These are phyloP conservation scores for Sporisorium iseilematis-ciliati DNA, from an alignment of 1,284 basidiomycete species.

Conservation along the genomic window DNA sequence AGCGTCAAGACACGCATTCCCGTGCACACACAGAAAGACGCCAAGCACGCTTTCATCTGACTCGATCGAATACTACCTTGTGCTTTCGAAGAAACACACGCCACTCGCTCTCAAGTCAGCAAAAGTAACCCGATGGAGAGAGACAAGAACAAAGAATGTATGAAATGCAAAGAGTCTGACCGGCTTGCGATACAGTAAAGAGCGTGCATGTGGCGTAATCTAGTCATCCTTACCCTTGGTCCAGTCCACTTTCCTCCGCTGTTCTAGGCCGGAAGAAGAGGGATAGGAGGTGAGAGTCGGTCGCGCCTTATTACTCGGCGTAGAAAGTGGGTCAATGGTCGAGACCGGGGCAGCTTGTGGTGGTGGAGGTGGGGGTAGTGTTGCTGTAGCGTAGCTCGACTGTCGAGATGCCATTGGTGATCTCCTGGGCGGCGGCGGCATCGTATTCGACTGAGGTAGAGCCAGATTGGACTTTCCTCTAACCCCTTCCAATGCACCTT, in stretches of 20 bases:
- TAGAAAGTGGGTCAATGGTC: conserved; percentile 20
- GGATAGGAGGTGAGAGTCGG: background rate
- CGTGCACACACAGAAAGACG: no score
- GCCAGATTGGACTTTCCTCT: conserved; percentile 7
- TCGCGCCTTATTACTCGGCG: conserved; percentile 6
- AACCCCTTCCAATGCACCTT: conserved; percentile 36
- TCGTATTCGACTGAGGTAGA: conserved; percentile 10
- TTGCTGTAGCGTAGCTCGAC: background rate
- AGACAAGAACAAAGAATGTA: background rate
- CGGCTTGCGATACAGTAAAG: no score
- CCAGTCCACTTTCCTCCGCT: conserved; percentile 24
- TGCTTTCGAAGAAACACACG: no score
- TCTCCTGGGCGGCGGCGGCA: background rate
- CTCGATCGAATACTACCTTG: no score
- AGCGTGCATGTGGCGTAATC: background rate
- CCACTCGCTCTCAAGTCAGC: no score
- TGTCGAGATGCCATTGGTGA: background rate
- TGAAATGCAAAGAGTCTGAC: no score
- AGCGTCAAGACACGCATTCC: no score
- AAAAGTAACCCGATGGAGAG: background rate
- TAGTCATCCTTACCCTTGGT: conserved; percentile 33
- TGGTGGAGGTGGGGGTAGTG: background rate
- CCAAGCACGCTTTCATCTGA: no score
- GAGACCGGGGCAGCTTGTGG: conserved; percentile 3
- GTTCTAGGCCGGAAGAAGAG: conserved; percentile 7